Percentiles rank a stretch among this genome's conserved stretches.
These are phyloP conservation scores for Geum urbanum DNA, from an alignment of 306 rosid genomes.

Conservation along the genomic window DNA sequence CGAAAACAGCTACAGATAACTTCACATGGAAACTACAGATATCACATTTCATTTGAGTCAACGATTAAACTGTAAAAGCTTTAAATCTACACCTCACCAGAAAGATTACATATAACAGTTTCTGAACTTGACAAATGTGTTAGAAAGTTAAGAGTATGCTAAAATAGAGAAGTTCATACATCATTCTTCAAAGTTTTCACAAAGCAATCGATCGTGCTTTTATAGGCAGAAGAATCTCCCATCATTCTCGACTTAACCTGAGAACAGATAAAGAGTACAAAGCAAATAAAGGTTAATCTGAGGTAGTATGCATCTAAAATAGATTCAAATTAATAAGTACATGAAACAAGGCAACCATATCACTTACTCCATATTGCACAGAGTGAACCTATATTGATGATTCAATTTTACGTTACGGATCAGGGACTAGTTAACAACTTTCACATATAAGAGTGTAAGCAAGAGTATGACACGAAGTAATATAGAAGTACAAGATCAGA, in stretches of 20 bases:
- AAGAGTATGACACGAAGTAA: not conserved
- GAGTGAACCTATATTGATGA: not conserved
- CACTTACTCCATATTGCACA: not conserved
- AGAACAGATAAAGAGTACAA: slow-evolving; percentile 26
- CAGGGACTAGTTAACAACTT: not conserved
- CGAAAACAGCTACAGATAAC: not conserved
- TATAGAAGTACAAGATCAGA: not conserved
- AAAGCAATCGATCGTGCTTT: slow-evolving; percentile 84
- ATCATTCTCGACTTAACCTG: slow-evolving; percentile 99
- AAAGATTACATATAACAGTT: not conserved
- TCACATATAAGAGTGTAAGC: not conserved
- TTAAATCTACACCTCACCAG: not conserved
- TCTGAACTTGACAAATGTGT: not conserved
- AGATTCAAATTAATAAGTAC: not conserved
- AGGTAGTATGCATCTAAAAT: not conserved
- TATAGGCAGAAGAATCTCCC: slow-evolving; percentile 89
- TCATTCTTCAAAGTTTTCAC: slow-evolving; percentile 83
- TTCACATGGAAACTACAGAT: not conserved
- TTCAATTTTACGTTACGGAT: not conserved
- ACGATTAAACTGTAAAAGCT: not conserved
- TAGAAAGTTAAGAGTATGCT: not conserved
- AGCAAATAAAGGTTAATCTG: slow-evolving; percentile 9
- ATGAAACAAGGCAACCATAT: not conserved
- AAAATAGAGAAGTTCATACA: slow-evolving; percentile 40
- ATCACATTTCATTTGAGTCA: not conserved